Base-by-base conservation (phyloP, 2,329 filamentous ascomycete species). In the Fusarium sp. region DNA sequence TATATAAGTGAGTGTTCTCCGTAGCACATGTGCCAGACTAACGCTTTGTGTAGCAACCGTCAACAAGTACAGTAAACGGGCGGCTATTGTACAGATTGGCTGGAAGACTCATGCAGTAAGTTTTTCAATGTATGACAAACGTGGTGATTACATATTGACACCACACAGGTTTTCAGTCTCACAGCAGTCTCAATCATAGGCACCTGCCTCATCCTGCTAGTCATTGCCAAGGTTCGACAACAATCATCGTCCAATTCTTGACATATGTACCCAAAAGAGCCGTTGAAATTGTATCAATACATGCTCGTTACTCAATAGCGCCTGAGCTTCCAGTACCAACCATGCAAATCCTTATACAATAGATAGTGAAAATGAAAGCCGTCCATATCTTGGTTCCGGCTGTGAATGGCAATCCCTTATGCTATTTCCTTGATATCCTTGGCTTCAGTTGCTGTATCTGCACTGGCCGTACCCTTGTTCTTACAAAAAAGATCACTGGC, bases 11-110 rank as follows among this genome's bases (percentile, higher is more conserved):
- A 87, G 75, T 76, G 7, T 66, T 39, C n/a, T 15, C 30, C n/a
- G 38, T 24, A 48, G 15, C n/a, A 26, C 38, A 36, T 64, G 26
- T 11, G 16, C 12, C 6, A 44, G 14, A 16, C 55, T 64, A 50
- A 59, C 54, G 44, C 71, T 30, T 22, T 35, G 38, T 22, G 12
- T 35, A 90, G 88, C 91, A 77, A 91, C 90, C 0, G 84, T 98
- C 30, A 92, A 92, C 76, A 92, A 93, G 79, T 99, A 97, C 81
- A 92, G 92, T 75, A 87, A 89, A 42, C 90, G 91, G 73, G 87
- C 88, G 31, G 96, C 96, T 1, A 88, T 98, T 71, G 96, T 99
- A 42, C 96, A 99, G 84, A 93, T 91, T 35, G 96, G 96, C 3
- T 96, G 93, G 92, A 95, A 94, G 82, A 98, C 96, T 41, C 95